phyloP scores from a whole-genome alignment of 2,329 filamentous ascomycete species.

The Mycosphaerella sp. region DNA sequence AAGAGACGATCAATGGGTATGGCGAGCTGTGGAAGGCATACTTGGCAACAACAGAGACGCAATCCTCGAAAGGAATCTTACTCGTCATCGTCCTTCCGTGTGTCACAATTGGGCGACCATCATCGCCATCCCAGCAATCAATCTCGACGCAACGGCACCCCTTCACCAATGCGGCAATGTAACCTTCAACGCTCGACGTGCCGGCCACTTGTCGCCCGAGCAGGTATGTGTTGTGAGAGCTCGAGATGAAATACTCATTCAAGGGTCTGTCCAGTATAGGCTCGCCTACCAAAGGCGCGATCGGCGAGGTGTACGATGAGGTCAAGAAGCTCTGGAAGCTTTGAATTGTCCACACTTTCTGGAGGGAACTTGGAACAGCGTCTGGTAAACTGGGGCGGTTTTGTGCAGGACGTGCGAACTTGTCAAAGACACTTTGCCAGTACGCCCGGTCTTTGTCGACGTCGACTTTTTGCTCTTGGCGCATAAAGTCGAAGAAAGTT shows the following conservation, averaged over 20 bases:
- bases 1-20: conserved; percentile 87
- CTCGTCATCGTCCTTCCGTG: conserved; percentile 87
- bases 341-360: conserved; percentile 64
- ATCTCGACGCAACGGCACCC: conserved; percentile 95
- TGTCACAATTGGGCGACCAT: conserved; percentile 81
- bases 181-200: conserved; percentile 87
- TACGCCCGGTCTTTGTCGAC: conserved; percentile 57
- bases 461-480: conserved; percentile 67
- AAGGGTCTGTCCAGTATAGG: conserved; percentile 67
- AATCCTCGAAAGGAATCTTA: conserved; percentile 82
- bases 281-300: conserved; percentile 23
- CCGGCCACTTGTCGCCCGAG: conserved; percentile 84
- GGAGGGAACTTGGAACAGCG: conserved; percentile 38
- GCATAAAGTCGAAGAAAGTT: conserved; percentile 72
- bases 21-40: conserved; percentile 85
- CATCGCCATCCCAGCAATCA: conserved; percentile 92
- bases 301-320: conserved; percentile 44
- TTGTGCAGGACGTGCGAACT: conserved; percentile 24
- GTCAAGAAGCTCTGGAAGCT: conserved; percentile 72
- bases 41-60: conserved; percentile 86
- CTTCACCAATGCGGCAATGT: conserved; percentile 78
- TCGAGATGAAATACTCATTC: conserved; percentile 97
- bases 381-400: conserved; percentile 41
- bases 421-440: conserved; percentile 65
- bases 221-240: conserved; percentile 97